Conservation (phyloP, 2,329 filamentous ascomycete species). For the Eurotiales sp. region DNA sequence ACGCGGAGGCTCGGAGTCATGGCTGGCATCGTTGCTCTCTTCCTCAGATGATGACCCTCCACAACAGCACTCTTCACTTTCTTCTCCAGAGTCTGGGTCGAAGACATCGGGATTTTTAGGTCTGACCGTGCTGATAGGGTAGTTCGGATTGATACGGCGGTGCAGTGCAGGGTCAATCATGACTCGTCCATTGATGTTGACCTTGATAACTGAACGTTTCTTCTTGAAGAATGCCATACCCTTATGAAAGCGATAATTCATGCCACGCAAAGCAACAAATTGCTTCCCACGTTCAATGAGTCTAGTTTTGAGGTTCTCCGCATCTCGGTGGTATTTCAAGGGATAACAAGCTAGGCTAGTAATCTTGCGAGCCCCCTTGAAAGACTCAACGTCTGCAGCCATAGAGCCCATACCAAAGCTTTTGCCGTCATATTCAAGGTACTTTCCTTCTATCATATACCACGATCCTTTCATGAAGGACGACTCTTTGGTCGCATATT, state of each 20-base stretch:
- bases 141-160: conserved; percentile 81
- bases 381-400: conserved; percentile 65
- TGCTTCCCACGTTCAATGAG: conserved; percentile 79
- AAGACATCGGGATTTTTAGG: conserved; percentile 65
- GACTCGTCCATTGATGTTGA: conserved; percentile 80
- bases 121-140: conserved; percentile 69
- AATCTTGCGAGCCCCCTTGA: conserved; percentile 80
- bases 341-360: conserved; percentile 74
- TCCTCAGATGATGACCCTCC: conserved; percentile 31
- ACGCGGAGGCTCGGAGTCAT: conserved; percentile 31
- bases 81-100: conserved; percentile 36
- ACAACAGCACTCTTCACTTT: conserved; percentile 42
- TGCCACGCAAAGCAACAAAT: conserved; percentile 75
- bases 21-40: conserved; percentile 34
- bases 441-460: conserved; percentile 70
- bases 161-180: conserved; percentile 86
- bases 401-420: conserved; percentile 72
- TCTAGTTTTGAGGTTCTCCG: conserved; percentile 59
- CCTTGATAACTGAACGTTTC: conserved; percentile 69
- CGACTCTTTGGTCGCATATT: conserved; percentile 66
- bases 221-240: conserved; percentile 83
- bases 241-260: conserved; percentile 77
- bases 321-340: conserved; percentile 72
- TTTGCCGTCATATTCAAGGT: conserved; percentile 87
- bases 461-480: conserved; percentile 69